phyloP scores from a whole-genome alignment of 345 rosid genomes.

The Trapa incisa region DNA sequence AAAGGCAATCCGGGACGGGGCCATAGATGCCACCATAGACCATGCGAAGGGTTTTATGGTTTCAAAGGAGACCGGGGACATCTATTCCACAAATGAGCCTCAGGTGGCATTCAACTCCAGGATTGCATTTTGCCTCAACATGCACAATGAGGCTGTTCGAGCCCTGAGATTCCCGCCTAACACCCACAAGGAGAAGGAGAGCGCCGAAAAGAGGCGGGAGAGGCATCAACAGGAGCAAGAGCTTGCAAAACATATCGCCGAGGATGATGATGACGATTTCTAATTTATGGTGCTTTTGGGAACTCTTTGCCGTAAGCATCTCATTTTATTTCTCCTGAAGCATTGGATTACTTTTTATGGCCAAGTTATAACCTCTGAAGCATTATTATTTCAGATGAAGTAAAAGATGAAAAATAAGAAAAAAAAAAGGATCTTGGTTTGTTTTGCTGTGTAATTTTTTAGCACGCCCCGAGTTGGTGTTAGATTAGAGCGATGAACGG shows the following conservation, averaged over 20 bases:
- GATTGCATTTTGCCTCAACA: slow-evolving; percentile 74
- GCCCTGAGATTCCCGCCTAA: slow-evolving; percentile 67
- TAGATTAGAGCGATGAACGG: no score
- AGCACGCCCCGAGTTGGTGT: no score
- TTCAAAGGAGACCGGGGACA: slow-evolving; percentile 78
- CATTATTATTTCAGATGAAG: no score
- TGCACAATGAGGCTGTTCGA: slow-evolving; percentile 79
- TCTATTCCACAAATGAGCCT: slow-evolving; percentile 77
- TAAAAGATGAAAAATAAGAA: no score
- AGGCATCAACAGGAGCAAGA: slow-evolving; percentile 53
- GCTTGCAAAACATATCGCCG: slow-evolving; percentile 77
- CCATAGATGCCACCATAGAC: slow-evolving; percentile 74
- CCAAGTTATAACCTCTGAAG: no score
- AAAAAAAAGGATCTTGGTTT: no score
- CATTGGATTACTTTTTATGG: no score
- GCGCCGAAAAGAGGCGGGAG: slow-evolving; percentile 42
- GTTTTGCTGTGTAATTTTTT: no score
- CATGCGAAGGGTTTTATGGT: slow-evolving; percentile 62
- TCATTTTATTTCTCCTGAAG: not conserved
- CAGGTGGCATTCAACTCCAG: slow-evolving; percentile 79
- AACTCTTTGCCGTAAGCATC: not conserved
- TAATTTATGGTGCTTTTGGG: not conserved
- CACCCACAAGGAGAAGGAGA: slow-evolving; percentile 68
- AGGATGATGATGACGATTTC: slow-evolving; percentile 69
- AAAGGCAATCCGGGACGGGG: slow-evolving; percentile 80